Conservation (phyloP, 2,329 filamentous ascomycete species). For the Aspergillus udagawae region DNA sequence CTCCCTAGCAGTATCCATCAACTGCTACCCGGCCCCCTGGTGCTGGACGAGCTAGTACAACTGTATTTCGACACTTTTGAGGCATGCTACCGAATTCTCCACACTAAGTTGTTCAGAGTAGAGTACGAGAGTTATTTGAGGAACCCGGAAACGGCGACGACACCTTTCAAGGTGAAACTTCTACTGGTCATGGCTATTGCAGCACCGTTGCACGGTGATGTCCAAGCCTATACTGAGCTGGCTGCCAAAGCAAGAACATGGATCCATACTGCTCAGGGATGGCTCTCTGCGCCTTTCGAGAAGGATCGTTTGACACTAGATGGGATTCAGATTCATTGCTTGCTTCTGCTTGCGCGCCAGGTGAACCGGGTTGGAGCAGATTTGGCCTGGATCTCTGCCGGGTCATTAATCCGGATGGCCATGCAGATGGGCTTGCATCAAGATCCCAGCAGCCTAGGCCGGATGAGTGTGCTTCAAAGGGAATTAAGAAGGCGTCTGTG, state of each 20-base stretch:
- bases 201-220: conserved; percentile 5
- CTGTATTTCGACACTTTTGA: conserved; percentile 26
- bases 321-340: conserved; percentile 16
- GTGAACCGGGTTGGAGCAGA: conserved; percentile 22
- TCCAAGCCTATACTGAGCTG: conserved; percentile 5
- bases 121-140: conserved; percentile 22
- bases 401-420: conserved; percentile 24
- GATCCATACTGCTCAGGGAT: conserved; percentile 16
- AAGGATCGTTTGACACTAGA: conserved; percentile 16
- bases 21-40: conserved; percentile 9
- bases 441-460: conserved; percentile 22
- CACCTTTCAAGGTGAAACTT: conserved; percentile 14
- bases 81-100: conserved; percentile 25
- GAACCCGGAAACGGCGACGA: conserved; percentile 3
- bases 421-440: conserved; percentile 32
- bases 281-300: conserved; percentile 19
- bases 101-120: conserved; percentile 20
- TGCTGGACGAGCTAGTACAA: conserved; percentile 14
- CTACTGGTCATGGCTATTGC: conserved; percentile 20
- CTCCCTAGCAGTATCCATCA: conserved; percentile 8
- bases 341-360: conserved; percentile 16
- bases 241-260: conserved; percentile 6
- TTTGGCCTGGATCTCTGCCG: conserved; percentile 32
- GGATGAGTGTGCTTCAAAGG: conserved; percentile 13
- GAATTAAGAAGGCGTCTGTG: conserved; percentile 31